Evolutionary conservation across 2,329 filamentous ascomycete genomes (phyloP), one percentile per base, ranked within the genome.

Genomic region (Monilinia polystroma): DNA sequence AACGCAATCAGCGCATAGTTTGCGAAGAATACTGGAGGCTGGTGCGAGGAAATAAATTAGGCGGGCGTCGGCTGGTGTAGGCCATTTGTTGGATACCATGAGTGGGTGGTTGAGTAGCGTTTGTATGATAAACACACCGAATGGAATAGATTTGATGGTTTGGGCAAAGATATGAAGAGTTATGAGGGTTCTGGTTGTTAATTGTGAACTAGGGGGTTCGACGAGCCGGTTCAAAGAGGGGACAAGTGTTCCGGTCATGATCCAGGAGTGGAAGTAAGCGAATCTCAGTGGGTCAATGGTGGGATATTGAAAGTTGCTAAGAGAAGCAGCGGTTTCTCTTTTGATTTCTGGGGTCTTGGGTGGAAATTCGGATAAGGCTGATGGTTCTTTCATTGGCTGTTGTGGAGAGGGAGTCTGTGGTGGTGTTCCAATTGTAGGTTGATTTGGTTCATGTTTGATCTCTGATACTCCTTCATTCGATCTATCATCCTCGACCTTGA

Each of bases 261-360:
- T 7, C 60, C 53, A 69, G 38, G 65, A 67, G n/a, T 63, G 45
- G 58, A 69, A 69, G 20, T 58, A 23, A 18, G 57, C 63, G 53
- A 69, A 66, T 18, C 66, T 26, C 45, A 55, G n/a, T 18, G 58
- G 64, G 12, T 26, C 49, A 35, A 64, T 63, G 4, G 53, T 45
- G 47, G 64, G 52, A 32, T 41, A 51, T 54, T 23, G 49, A 32
- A 53, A 14, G 45, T 59, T 47, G 20, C 38, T n/a, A 20, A 41
- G 56, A n/a, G 35, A 29, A 26, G 54, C 10, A 8, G 20, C 5
- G 16, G 23, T 16, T 26, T 41, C 32, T 7, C 1, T 35, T 18
- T 35, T 35, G n/a, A 57, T 57, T n/a, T n/a, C 54, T 23, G n/a
- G 10, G 47, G n/a, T 14, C 1, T 51, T 14, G 11, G n/a, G 47